Conservation (phyloP, 2,329 filamentous ascomycete species). For the Xylaria sp. region DNA sequence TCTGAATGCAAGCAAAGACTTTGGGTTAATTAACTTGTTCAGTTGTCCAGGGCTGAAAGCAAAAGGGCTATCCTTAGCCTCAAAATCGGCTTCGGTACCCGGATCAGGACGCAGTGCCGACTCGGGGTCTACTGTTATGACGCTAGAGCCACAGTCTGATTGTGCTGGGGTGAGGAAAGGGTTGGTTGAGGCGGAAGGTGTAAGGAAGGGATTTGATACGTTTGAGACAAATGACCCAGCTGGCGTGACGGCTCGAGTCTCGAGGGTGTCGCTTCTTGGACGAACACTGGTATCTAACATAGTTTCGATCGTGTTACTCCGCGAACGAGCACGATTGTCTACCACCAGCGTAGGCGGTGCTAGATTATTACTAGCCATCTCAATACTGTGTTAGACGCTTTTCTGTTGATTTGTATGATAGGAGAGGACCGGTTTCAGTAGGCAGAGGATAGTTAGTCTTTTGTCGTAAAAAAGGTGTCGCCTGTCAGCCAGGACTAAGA, state of each 20-base stretch:
- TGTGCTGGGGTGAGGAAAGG: constrained; percentile 48
- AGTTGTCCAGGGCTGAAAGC: constrained; percentile 79
- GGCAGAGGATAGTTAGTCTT: not conserved
- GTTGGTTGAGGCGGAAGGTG: constrained; percentile 46
- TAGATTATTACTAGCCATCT: constrained; percentile 45
- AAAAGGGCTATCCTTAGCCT: constrained; percentile 76
- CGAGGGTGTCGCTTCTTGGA: constrained; percentile 42
- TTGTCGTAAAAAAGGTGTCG: constrained; percentile 9
- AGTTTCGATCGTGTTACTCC: constrained; percentile 39
- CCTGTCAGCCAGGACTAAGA: constrained; percentile 2
- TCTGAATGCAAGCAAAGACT: constrained; percentile 76
- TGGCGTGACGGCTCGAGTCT: constrained; percentile 47
- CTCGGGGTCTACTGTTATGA: constrained; percentile 46
- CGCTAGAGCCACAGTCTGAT: constrained; percentile 49
- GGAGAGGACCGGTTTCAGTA: not conserved
- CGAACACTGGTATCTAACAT: constrained; percentile 43
- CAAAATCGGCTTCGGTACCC: constrained; percentile 75
- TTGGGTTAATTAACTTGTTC: constrained; percentile 79
- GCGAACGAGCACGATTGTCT: constrained; percentile 45
- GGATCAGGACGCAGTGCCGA: constrained; percentile 74
- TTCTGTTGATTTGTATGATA: constrained; percentile 8
- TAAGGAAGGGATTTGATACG: constrained; percentile 50
- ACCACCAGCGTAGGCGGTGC: constrained; percentile 47
- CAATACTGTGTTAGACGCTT: not conserved
- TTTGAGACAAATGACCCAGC: constrained; percentile 48